Percentiles rank a stretch among this genome's conserved stretches.
These are phyloP conservation scores for Scytalidium lignicola DNA, from an alignment of 2,329 filamentous ascomycete species.

Conservation along the genomic window DNA sequence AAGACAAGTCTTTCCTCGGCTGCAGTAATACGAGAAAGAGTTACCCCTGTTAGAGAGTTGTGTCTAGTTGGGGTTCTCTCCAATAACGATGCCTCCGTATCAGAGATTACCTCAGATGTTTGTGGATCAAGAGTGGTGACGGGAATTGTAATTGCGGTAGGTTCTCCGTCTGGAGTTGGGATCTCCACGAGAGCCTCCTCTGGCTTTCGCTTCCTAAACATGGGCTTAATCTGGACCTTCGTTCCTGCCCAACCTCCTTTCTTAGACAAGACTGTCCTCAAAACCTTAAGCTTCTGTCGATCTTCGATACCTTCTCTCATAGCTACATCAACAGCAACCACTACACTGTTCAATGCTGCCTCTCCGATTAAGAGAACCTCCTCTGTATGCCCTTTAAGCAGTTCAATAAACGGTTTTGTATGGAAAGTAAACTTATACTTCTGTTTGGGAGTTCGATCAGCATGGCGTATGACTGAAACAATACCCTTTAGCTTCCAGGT, in stretches of 20 bases:
- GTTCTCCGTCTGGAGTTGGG: slow-evolving; percentile 10
- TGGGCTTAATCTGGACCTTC: slow-evolving; percentile 98
- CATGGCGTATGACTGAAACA: slow-evolving; percentile 92
- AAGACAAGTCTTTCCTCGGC: slow-evolving; percentile 88
- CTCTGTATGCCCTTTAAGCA: slow-evolving; percentile 92
- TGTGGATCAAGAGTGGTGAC: background rate
- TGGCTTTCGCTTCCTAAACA: slow-evolving; percentile 87
- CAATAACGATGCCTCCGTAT: slow-evolving; percentile 26
- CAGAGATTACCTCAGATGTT: slow-evolving; percentile 1
- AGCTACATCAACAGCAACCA: slow-evolving; percentile 79
- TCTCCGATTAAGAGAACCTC: slow-evolving; percentile 93
- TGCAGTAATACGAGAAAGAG: slow-evolving; percentile 89
- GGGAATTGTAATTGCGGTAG: background rate
- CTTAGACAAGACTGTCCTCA: slow-evolving; percentile 83
- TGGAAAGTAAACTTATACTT: slow-evolving; percentile 99
- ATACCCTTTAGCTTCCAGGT: slow-evolving; percentile 98
- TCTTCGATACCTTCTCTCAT: slow-evolving; percentile 79
- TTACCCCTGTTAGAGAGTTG: slow-evolving; percentile 84
- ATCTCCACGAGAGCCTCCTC: slow-evolving; percentile 39
- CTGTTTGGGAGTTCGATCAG: slow-evolving; percentile 95
- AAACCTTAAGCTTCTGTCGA: slow-evolving; percentile 72
- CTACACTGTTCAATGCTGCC: slow-evolving; percentile 80
- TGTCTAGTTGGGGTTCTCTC: slow-evolving; percentile 57
- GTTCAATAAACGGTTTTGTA: slow-evolving; percentile 88
- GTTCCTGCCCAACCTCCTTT: slow-evolving; percentile 94